Evolutionary conservation across 345 rosid genomes (phyloP), one percentile per base, ranked within the genome.

Genomic region (Populus tremula): DNA sequence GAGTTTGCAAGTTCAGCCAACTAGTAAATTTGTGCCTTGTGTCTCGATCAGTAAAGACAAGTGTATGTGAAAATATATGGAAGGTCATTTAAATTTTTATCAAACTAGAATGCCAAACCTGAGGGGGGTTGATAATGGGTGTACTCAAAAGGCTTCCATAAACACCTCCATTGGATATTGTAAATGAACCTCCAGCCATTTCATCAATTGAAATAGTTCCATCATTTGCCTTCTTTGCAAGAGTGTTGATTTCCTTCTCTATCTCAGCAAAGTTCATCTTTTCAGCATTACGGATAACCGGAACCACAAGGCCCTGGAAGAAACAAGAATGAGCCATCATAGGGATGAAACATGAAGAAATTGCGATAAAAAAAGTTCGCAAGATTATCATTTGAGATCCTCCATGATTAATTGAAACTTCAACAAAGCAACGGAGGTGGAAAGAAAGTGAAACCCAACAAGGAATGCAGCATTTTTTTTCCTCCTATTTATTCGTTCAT

Each of bases 111-210:
- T 16, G 20, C 43, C 71, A 23, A 50, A 95, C 99, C 98, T 95
- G 99, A 49, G 99, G 99, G 62, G 99, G 99, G 82, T 95, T 95
- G 82, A 95, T 95, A 80, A 95, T 95, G n/a, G 99, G 99, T 69
- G 99, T 95, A 82, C 99, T 95, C 79, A 95, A 63, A 38, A 95
- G 98, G 82, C 99, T 95, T 80, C 99, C 99, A 68, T 95, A 93
- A 72, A 95, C 99, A 63, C 95, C 95, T 59, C 95, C 93, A 25
- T 91, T 91, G 11, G 95, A 91, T 77, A 91, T 87, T 14, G 98
- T 95, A 84, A 95, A 93, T 66, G 99, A 84, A 50, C 99, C 99
- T 71, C 99, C 99, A 61, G 99, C 98, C 99, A 95, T 95, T 83
- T 95, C 99, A 80, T 95, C 99, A 39, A 95, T 95, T 74, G 99